Percentiles rank a stretch among this genome's conserved stretches.
phyloP scores from a whole-genome alignment of 2,329 filamentous ascomycete species.

The Arthrobotrys pseudoclavata region DNA sequence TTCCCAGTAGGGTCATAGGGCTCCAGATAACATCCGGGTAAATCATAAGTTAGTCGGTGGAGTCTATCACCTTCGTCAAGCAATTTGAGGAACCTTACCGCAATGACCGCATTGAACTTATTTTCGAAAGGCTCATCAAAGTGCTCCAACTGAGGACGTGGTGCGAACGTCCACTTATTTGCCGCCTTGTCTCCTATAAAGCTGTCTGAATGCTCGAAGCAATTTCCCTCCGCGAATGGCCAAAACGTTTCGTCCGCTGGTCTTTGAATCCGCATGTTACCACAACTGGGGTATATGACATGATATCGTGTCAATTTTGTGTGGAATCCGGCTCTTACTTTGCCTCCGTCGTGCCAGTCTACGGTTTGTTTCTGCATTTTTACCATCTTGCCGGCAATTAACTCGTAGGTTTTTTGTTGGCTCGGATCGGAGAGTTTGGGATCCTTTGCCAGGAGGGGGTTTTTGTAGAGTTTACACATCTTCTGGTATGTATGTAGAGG shows the following conservation, averaged over 20 bases:
- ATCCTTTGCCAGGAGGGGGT: slow-evolving; percentile 25
- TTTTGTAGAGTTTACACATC: slow-evolving; percentile 23
- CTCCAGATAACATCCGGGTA: neutral
- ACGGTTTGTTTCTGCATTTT: neutral
- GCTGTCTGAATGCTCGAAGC: slow-evolving; percentile 4
- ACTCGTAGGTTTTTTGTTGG: neutral
- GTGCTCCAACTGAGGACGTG: neutral
- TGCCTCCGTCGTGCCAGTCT: neutral
- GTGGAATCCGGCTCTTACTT: slow-evolving; percentile 34
- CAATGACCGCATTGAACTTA: slow-evolving; percentile 4
- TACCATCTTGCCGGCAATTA: neutral
- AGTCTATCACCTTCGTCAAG: neutral
- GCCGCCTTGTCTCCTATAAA: neutral
- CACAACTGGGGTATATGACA: slow-evolving; percentile 45
- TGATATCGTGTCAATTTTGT: slow-evolving; percentile 53
- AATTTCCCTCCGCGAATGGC: slow-evolving; percentile 35
- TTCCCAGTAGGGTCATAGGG: neutral
- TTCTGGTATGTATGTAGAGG: slow-evolving; percentile 13
- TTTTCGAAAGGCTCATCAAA: slow-evolving; percentile 26
- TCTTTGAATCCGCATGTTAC: slow-evolving; percentile 22
- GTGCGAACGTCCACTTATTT: neutral
- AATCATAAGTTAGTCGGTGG: neutral
- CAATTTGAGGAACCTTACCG: slow-evolving; percentile 4
- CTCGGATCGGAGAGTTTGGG: neutral
- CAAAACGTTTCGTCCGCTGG: slow-evolving; percentile 17